A percentile compares a stretch with the other conserved stretches of the same genome.
phyloP scores from a whole-genome alignment of 2,329 filamentous ascomycete genomes.

The Laburnicola sp. region DNA sequence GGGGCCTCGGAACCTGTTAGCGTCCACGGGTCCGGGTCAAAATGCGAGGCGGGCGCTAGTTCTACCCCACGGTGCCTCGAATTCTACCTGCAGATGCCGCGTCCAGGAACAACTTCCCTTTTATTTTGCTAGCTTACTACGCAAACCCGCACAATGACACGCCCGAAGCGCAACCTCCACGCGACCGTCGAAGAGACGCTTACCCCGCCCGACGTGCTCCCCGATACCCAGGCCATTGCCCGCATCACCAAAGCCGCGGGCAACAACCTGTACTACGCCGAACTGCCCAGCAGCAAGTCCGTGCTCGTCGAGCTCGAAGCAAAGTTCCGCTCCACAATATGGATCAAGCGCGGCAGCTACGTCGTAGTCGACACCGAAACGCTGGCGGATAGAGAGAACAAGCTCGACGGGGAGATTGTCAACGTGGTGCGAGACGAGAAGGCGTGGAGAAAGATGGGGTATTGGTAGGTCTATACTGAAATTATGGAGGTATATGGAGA shows the following conservation, averaged over 20 bases:
- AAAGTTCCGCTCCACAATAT: conserved; percentile 87
- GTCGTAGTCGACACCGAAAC: conserved; percentile 76
- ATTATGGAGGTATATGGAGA: conserved; percentile 15
- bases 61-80: too few relatives aligned
- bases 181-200: conserved; percentile 76
- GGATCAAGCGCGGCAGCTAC: conserved; percentile 87
- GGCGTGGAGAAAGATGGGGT: conserved; percentile 83
- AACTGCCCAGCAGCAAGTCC: conserved; percentile 64
- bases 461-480: conserved; percentile 61
- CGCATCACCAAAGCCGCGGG: conserved; percentile 81
- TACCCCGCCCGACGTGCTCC: conserved; percentile 59
- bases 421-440: conserved; percentile 93
- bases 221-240: conserved; percentile 65
- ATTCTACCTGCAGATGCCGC: too few relatives aligned
- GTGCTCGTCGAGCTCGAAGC: conserved; percentile 80
- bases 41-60: too few relatives aligned
- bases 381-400: conserved; percentile 69
- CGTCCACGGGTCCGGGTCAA: too few relatives aligned
- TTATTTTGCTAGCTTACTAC: background rate
- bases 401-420: conserved; percentile 84
- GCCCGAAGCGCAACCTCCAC: conserved; percentile 74
- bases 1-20: too few relatives aligned
- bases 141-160: conserved; percentile 59
- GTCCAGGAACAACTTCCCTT: background rate
- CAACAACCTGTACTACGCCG: conserved; percentile 84